Evolutionary conservation across 2,329 filamentous ascomycete species (phyloP).

Genomic region (Didymella arachidicola): DNA sequence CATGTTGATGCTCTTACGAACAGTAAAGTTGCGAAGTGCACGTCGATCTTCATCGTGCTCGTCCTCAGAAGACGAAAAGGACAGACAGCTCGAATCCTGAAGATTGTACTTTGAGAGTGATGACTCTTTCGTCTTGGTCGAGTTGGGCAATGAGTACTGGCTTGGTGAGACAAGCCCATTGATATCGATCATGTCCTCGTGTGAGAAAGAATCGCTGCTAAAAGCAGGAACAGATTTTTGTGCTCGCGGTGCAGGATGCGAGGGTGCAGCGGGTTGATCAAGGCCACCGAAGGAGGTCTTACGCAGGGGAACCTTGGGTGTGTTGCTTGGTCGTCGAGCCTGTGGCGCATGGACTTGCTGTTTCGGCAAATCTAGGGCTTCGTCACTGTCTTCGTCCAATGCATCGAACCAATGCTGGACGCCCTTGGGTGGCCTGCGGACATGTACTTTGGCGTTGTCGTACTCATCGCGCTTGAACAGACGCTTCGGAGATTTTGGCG

Average conservation of each 20-base stretch:
- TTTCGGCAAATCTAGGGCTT: slow-evolving; percentile 31
- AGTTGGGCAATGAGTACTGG: slow-evolving; percentile 38
- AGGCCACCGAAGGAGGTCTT: slow-evolving; percentile 32
- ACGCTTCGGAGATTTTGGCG: slow-evolving; percentile 36
- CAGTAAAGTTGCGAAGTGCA: slow-evolving; percentile 23
- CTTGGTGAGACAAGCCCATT: slow-evolving; percentile 42
- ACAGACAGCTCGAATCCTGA: slow-evolving; percentile 50
- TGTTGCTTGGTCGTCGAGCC: slow-evolving; percentile 17
- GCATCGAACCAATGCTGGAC: slow-evolving; percentile 62
- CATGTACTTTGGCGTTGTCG: slow-evolving; percentile 57
- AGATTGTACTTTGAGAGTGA: slow-evolving; percentile 45
- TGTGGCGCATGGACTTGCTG: slow-evolving; percentile 26
- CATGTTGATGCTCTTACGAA: slow-evolving; percentile 48
- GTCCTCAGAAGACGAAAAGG: slow-evolving; percentile 51
- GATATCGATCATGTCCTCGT: slow-evolving; percentile 34
- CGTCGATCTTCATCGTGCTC: slow-evolving; percentile 37
- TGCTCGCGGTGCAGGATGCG: slow-evolving; percentile 22
- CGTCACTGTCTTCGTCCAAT: slow-evolving; percentile 52
- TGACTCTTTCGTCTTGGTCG: slow-evolving; percentile 46
- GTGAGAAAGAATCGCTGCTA: slow-evolving; percentile 32
- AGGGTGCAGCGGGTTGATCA: slow-evolving; percentile 15
- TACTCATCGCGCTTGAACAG: slow-evolving; percentile 49
- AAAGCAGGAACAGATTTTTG: slow-evolving; percentile 24
- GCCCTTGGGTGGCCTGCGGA: slow-evolving; percentile 57
- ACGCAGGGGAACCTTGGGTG: slow-evolving; percentile 24